phyloP scores from a whole-genome alignment of 441 rosid genomes.

The Bruguiera hainesii region DNA sequence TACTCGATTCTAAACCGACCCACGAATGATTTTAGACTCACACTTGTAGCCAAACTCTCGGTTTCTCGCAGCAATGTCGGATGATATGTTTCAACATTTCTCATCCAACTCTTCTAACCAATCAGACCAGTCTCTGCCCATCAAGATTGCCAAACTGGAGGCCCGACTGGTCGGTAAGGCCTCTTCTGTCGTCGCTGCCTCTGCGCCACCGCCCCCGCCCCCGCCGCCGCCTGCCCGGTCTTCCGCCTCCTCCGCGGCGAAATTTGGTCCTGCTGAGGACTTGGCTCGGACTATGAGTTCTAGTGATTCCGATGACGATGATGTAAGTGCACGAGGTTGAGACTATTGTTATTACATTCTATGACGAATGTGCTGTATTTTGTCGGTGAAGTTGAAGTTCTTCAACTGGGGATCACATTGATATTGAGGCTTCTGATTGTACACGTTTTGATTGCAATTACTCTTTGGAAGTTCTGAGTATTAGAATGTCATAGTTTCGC shows the following conservation, averaged over 20 bases:
- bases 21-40: slow-evolving; percentile 22
- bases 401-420: background rate
- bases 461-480: no score
- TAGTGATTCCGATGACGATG: slow-evolving; percentile 84
- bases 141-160: slow-evolving; percentile 96
- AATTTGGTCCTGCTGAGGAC: slow-evolving; percentile 39
- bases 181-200: slow-evolving; percentile 33
- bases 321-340: slow-evolving; percentile 18
- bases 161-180: slow-evolving; percentile 95
- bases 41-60: background rate
- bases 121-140: slow-evolving; percentile 91
- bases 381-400: background rate
- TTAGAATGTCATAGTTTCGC: no score
- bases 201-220: slow-evolving; percentile 28
- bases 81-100: slow-evolving; percentile 82
- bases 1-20: background rate
- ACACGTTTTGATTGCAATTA: background rate
- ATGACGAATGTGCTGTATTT: background rate
- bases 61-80: slow-evolving; percentile 56
- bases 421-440: background rate
- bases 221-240: slow-evolving; percentile 41
- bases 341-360: background rate
- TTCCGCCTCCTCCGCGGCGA: slow-evolving; percentile 44
- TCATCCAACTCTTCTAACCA: slow-evolving; percentile 94
- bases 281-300: slow-evolving; percentile 49